Evolutionary conservation across 495 filamentous ascomycete genomes (phyloP).

Genomic region (Hypomontagnella submonticulosa): DNA sequence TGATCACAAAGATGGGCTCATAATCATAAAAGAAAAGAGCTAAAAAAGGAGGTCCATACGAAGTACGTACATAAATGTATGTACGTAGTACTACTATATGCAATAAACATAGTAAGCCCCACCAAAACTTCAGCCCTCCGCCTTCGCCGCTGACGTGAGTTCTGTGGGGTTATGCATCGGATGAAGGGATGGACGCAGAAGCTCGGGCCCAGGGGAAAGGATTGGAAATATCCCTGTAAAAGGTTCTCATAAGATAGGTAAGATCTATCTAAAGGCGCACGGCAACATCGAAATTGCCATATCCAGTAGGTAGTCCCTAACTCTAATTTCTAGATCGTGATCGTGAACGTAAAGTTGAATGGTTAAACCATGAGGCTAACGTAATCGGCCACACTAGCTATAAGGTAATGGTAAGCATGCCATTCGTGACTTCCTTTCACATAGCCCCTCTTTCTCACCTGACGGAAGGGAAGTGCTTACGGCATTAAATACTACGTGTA

Average conservation of each 20-base stretch:
- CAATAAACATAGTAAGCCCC: slow-evolving; percentile 20
- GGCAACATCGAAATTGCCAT: too few species aligned
- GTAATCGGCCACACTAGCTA: too few species aligned
- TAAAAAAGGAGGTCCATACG: slow-evolving; percentile 1
- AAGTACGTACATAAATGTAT: slow-evolving; percentile 1
- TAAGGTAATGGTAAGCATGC: too few species aligned
- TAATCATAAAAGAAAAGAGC: neutral
- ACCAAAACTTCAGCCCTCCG: slow-evolving; percentile 1
- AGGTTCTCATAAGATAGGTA: neutral
- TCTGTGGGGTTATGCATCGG: slow-evolving; percentile 39
- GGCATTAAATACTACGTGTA: too few species aligned
- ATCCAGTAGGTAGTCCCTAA: too few species aligned
- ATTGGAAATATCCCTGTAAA: slow-evolving; percentile 24
- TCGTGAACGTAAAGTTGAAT: too few species aligned
- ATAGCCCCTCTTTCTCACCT: too few species aligned
- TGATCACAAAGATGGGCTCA: neutral
- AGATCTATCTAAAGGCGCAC: too few species aligned
- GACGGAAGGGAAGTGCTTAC: too few species aligned
- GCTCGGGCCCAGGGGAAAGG: slow-evolving; percentile 17
- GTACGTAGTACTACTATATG: neutral
- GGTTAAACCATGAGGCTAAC: too few species aligned
- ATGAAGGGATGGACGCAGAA: slow-evolving; percentile 33
- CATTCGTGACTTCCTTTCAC: too few species aligned
- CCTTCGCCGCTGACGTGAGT: slow-evolving; percentile 39
- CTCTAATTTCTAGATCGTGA: too few species aligned